Base-by-base conservation (phyloP, 2,329 filamentous ascomycete genomes). In the Trichoderma afroharzianum region DNA sequence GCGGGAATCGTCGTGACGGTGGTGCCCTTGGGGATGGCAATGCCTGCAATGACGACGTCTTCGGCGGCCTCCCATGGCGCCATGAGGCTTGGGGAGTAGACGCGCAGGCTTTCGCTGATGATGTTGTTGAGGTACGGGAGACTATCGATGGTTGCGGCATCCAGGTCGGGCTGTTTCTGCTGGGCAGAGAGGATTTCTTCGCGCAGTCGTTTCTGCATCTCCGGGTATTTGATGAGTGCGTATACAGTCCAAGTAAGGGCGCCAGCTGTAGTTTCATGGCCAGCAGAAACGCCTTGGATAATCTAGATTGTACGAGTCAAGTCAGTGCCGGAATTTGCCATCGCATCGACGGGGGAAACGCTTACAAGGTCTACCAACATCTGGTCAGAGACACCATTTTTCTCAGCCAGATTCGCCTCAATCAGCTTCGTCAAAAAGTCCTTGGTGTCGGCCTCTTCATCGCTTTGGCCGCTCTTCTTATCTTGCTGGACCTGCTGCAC, bases 201-300 rank as follows among this genome's bases (percentile, higher is more conserved):
- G 4, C 83, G 82, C 1, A 84, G 79, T 4, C 78, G 78, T 1
- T 76, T 74, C 73, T 85, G 82, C 18, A 84, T 77, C 1, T 79
- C 78, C 0, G 79, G 79, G 70, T 84, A 76, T 26, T 78, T 82
- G 6, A 79, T 80, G 3, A 85, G 79, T 4, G 83, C 74, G 67
- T 85, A 80, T 1, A 84, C 75, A 0, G 81, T 82, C 81, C 83
- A 84, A 7, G 81, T 80, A 3, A 85, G 78, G 15, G 80, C 81
- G 0, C 82, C 83, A 7, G 83, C 82, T 1, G 83, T 84, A 5
- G 83, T 85, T 36, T 84, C 83, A 74, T 84, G 82, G 5, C 83
- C 82, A 24, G 80, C 82, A 24, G 63, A 71, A 57, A 71, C 39
- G 14, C 36, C 30, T 68, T 71, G 70, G 9, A 68, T 24, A 21